Conservation (phyloP, 768 basidiomycete genomes). For the Lactarius deliciosus region DNA sequence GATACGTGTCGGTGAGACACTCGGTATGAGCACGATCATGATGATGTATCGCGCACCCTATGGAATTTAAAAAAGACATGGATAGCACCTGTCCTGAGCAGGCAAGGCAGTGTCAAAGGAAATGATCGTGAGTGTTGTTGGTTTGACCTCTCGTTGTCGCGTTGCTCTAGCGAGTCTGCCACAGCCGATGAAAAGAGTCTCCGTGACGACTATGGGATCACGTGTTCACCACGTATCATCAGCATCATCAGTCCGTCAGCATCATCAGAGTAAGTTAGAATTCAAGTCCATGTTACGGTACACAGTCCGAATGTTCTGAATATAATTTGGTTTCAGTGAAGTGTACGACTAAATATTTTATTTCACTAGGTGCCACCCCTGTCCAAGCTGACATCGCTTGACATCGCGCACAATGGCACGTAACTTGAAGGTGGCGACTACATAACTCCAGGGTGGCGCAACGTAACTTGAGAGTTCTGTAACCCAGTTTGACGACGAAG, state of each 20-base stretch:
- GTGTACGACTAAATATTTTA: not conserved
- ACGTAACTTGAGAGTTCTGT: not conserved
- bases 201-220: slow-evolving; percentile 25
- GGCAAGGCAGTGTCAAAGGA: not conserved
- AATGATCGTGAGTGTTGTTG: not conserved
- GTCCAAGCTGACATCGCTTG: not conserved
- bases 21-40: slow-evolving; percentile 7
- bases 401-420: not conserved
- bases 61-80: slow-evolving; percentile 85
- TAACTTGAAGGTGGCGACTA: not conserved
- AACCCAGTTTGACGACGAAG: not conserved
- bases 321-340: too few relatives aligned
- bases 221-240: slow-evolving; percentile 9
- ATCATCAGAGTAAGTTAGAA: too few relatives aligned
- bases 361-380: not conserved
- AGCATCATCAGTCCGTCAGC: too few relatives aligned
- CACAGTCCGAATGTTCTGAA: too few relatives aligned
- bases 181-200: slow-evolving; percentile 10
- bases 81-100: slow-evolving; percentile 7
- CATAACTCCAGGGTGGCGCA: not conserved
- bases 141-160: not conserved
- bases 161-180: not conserved
- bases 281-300: too few relatives aligned
- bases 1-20: slow-evolving; percentile 11
- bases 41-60: slow-evolving; percentile 52